A percentile compares a stretch with the other conserved stretches of the same genome.
phyloP scores from a whole-genome alignment of 202 grass and related monocot genomes.

The Miscanthus sacchariflorus region DNA sequence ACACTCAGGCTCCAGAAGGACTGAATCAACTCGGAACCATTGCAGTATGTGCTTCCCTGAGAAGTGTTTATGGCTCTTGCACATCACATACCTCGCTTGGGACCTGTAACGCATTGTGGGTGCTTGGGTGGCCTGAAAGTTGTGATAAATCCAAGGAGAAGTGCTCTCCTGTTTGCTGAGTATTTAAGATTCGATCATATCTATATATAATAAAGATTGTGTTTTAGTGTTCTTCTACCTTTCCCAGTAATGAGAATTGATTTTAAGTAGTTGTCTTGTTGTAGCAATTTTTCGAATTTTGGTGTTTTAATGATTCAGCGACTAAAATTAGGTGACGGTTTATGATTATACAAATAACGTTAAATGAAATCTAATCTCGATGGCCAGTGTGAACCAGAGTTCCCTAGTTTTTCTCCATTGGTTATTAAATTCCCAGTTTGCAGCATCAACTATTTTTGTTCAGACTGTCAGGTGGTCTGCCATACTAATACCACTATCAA shows the following conservation, averaged over 20 bases:
- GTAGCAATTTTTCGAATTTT: background rate
- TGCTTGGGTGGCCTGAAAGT: background rate
- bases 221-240: background rate
- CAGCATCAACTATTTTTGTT: background rate
- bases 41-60: background rate
- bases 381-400: background rate
- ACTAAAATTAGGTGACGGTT: background rate
- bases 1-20: conserved; percentile 68
- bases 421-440: background rate
- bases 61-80: background rate
- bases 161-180: conserved; percentile 7
- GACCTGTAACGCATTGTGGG: background rate
- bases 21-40: background rate
- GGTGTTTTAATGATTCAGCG: background rate
- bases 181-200: conserved; percentile 4
- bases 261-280: background rate
- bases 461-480: background rate
- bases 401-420: background rate
- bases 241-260: background rate
- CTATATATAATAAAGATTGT: conserved; percentile 8
- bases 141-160: conserved; percentile 33
- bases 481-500: background rate
- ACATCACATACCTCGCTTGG: background rate
- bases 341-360: background rate
- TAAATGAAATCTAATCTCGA: background rate